These are phyloP conservation scores for Agarophyton chilense DNA, from an alignment of 23 red algal species.

Conservation along the genomic window DNA sequence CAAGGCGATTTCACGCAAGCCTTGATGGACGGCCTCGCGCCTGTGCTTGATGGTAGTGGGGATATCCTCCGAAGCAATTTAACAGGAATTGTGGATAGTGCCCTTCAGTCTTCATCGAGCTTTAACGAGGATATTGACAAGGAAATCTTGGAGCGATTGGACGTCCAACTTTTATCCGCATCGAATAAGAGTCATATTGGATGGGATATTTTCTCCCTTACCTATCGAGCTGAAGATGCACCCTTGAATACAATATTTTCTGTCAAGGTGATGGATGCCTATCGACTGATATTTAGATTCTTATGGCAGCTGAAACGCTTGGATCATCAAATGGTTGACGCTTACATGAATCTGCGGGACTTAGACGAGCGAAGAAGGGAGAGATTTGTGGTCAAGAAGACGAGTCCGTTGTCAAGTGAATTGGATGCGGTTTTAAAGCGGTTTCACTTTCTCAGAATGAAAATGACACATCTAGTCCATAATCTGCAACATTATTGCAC, in stretches of 20 bases:
- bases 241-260: conserved; percentile 88
- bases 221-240: conserved; percentile 84
- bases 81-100: conserved; percentile 69
- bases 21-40: conserved; percentile 75
- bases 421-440: conserved; percentile 44
- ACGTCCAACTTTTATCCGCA: conserved; percentile 67
- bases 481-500: conserved; percentile 92
- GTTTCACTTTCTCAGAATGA: conserved; percentile 80
- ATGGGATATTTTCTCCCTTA: conserved; percentile 87
- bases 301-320: conserved; percentile 84
- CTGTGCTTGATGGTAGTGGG: conserved; percentile 65
- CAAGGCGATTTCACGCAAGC: conserved; percentile 90
- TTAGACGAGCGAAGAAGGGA: conserved; percentile 18
- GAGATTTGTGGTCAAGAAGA: not conserved
- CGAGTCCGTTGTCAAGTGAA: not conserved
- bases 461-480: conserved; percentile 85
- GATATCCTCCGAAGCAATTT: conserved; percentile 77
- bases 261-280: conserved; percentile 87
- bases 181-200: conserved; percentile 40
- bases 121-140: conserved; percentile 64
- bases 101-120: conserved; percentile 71
- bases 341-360: conserved; percentile 38
- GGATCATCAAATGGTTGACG: conserved; percentile 62
- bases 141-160: conserved; percentile 83
- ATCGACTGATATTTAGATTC: conserved; percentile 74